These are phyloP conservation scores for Salvia splendens DNA, from an alignment of 257 asterid species.

Conservation along the genomic window DNA sequence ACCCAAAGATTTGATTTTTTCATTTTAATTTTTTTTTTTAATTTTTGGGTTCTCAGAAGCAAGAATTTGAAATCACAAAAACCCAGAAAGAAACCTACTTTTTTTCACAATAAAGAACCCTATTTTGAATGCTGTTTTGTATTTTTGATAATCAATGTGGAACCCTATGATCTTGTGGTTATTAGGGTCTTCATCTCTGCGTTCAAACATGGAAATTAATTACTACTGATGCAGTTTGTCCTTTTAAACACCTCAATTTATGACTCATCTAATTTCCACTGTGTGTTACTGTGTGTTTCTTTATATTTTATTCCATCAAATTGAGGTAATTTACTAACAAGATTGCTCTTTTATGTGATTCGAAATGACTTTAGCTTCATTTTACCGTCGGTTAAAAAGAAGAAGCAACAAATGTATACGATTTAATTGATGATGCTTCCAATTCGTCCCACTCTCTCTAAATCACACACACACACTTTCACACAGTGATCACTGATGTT, in stretches of 20 bases:
- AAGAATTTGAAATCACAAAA: constrained; percentile 29
- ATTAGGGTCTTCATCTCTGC: constrained; percentile 38
- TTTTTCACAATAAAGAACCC: constrained; percentile 34
- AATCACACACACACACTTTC: not conserved
- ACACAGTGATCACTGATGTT: constrained; percentile 36
- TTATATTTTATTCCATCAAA: not conserved
- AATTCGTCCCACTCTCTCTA: constrained; percentile 31
- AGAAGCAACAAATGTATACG: not conserved
- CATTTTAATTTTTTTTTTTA: not conserved
- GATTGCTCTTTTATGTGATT: not conserved
- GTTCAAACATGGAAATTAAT: not conserved
- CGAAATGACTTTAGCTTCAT: not conserved
- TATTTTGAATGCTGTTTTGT: constrained; percentile 5
- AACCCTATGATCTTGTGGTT: constrained; percentile 32
- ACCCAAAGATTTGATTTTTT: not conserved
- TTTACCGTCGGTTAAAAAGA: constrained; percentile 32
- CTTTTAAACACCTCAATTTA: constrained; percentile 32
- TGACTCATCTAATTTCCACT: constrained; percentile 22
- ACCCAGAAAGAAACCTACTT: constrained; percentile 20
- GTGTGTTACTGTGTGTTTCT: not conserved
- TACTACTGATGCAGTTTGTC: constrained; percentile 13
- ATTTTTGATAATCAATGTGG: not conserved
- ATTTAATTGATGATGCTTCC: constrained; percentile 26
- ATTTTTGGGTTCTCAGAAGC: not conserved
- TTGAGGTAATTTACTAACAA: not conserved